A percentile compares a stretch with the other conserved stretches of the same genome.
Evolutionary conservation across 2,329 filamentous ascomycete genomes (phyloP).

Genomic region (Alternaria longipes): DNA sequence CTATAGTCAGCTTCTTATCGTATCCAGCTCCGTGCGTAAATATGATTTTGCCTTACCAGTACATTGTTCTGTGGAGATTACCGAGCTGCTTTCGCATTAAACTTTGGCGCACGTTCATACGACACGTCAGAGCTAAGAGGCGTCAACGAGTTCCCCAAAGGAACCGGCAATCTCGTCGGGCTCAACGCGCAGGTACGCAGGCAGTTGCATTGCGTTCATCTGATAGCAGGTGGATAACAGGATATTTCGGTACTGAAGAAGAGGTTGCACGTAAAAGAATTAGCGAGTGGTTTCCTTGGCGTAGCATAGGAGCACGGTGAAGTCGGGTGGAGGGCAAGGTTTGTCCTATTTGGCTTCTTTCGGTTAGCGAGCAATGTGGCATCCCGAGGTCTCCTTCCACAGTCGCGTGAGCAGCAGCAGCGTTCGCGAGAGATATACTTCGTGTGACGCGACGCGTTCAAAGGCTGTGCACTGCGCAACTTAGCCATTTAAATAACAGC

Average conservation of each 20-base stretch:
- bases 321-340: neutral
- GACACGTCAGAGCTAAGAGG: neutral
- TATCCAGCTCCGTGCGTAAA: neutral
- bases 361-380: neutral
- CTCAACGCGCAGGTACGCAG: neutral
- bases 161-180: too few relatives aligned
- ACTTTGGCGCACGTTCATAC: neutral
- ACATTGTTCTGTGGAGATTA: neutral
- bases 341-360: neutral
- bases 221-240: accelerated
- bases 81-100: neutral
- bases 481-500: too few relatives aligned
- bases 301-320: neutral
- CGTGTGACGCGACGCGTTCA: too few relatives aligned
- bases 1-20: neutral
- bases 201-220: neutral
- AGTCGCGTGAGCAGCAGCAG: too few relatives aligned
- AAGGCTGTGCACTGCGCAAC: too few relatives aligned
- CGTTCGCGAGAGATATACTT: too few relatives aligned
- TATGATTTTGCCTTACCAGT: neutral
- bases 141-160: neutral
- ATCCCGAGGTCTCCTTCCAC: too few relatives aligned
- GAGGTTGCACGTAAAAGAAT: neutral
- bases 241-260: neutral
- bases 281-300: neutral